These are phyloP conservation scores for Sclerotinia sclerotiorum DNA, from an alignment of 2,329 filamentous ascomycete genomes.

Conservation along the genomic window DNA sequence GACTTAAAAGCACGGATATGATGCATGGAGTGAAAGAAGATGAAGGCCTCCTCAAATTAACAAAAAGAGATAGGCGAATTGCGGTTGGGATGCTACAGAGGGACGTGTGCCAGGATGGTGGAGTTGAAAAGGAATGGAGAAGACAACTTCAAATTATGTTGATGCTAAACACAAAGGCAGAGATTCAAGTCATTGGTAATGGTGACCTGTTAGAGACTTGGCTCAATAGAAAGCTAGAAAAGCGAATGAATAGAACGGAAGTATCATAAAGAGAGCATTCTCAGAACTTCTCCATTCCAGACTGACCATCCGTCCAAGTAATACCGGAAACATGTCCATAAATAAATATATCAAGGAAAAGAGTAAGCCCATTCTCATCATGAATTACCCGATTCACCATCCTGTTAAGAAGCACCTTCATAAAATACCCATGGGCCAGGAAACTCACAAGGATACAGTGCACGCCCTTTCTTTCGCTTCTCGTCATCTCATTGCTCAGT, in stretches of 20 bases:
- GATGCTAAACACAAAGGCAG: slow-evolving; percentile 70
- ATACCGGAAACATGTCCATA: background rate
- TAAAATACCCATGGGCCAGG: no score
- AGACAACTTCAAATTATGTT: slow-evolving; percentile 71
- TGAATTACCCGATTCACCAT: no score
- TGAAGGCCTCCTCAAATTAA: slow-evolving; percentile 19
- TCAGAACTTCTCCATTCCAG: background rate
- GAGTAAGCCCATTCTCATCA: background rate
- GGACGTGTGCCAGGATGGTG: slow-evolving; percentile 38
- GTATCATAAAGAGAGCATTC: background rate
- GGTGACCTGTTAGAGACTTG: slow-evolving; percentile 33
- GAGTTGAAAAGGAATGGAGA: slow-evolving; percentile 44
- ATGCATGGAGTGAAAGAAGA: slow-evolving; percentile 15
- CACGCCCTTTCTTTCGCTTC: no score
- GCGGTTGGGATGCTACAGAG: slow-evolving; percentile 55
- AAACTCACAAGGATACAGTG: no score
- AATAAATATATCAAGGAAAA: background rate
- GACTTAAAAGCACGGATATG: slow-evolving; percentile 46
- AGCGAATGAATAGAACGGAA: background rate
- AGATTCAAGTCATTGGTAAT: slow-evolving; percentile 69
- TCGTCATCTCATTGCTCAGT: no score
- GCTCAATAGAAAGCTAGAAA: slow-evolving; percentile 35
- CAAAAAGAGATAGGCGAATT: slow-evolving; percentile 51
- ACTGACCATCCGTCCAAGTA: background rate
- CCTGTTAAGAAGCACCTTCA: no score